Percentiles rank a stretch among this genome's conserved stretches.
Evolutionary conservation across 805 yeast genomes (phyloP).

Genomic region (Saturnispora besseyi): DNA sequence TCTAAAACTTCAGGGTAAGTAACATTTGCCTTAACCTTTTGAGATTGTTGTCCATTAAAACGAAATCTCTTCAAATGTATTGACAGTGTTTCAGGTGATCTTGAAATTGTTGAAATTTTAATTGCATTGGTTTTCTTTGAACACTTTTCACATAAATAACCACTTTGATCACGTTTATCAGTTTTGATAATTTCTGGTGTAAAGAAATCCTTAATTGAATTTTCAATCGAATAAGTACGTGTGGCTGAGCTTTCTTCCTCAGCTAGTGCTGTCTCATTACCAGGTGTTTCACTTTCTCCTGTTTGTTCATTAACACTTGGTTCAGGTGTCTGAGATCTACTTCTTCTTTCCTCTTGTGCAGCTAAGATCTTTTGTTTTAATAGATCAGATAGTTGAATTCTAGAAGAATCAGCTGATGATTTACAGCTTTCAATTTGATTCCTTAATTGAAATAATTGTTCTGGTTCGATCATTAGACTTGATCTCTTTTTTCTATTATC

Average conservation of each 20-base stretch:
- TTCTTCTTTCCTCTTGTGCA: constrained; percentile 20
- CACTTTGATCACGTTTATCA: constrained; percentile 59
- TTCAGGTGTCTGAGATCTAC: constrained; percentile 23
- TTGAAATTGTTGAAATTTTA: constrained; percentile 62
- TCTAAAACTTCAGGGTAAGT: constrained; percentile 72
- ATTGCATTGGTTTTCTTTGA: constrained; percentile 65
- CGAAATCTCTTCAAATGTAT: constrained; percentile 88
- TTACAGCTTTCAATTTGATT: constrained; percentile 23
- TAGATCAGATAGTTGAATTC: constrained; percentile 22
- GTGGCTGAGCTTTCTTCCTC: too few species aligned
- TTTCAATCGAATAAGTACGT: constrained; percentile 51
- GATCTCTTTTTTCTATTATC: constrained; percentile 39
- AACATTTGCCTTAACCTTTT: constrained; percentile 83
- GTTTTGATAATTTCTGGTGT: constrained; percentile 67
- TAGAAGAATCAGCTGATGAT: constrained; percentile 18
- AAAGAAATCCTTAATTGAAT: constrained; percentile 74
- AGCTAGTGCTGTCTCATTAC: too few species aligned
- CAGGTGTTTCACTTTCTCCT: not conserved
- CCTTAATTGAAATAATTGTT: constrained; percentile 21
- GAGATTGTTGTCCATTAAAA: constrained; percentile 65
- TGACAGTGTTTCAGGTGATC: constrained; percentile 81
- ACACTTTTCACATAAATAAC: constrained; percentile 86
- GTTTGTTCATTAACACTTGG: constrained; percentile 2
- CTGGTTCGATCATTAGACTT: constrained; percentile 23
- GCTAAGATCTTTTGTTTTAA: constrained; percentile 23